Base-by-base conservation (phyloP, 805 yeast genomes). In the Sugiyamaella marilandica region DNA sequence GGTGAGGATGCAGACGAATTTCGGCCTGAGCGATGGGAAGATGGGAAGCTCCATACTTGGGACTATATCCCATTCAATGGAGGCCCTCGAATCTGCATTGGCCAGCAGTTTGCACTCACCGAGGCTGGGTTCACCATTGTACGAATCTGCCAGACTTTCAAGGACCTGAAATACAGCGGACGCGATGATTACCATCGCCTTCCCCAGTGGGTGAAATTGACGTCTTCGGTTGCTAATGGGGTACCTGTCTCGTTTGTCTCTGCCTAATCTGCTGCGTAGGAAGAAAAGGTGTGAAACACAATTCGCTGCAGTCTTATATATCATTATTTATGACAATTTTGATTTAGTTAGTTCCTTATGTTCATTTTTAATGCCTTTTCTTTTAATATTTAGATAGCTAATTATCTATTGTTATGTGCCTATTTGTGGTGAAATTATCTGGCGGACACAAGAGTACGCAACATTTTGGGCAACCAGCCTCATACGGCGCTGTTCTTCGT, bases 41-140 rank as follows among this genome's bases (percentile, higher is more conserved):
- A 70, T 55, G 58, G 61, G 24, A 32, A 29, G 41, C 65, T 69
- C 36, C 65, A 70, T 49, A 73, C 76, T 10, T 77, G 81, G 81
- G 76, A 74, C 29, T 77, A 73, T 62, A 63, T 77, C 32, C 81
- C 81, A 31, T 77, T 77, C 66, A 76, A 77, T 58, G 82, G 82
- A 47, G 82, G 82, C 10, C 82, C 82, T 26, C 66, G 82, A 55
- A 76, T 78, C 54, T 78, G 82, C 61, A 65, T 78, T 50, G 82
- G 82, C 41, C 81, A 78, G 66, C 81, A 78, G 64, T 77, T 77
- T 64, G 82, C 82, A 7, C 71, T 78, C 19, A 77, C 80, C 16
- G 81, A 78, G 65, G 77, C 79, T 11, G 69, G 76, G 18, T 77
- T 75, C 62, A 67, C 73, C 14, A 58, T 74, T 41, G 71, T 67